phyloP scores from a whole-genome alignment of 805 yeast genomes.

The Candida silvicultrix region DNA sequence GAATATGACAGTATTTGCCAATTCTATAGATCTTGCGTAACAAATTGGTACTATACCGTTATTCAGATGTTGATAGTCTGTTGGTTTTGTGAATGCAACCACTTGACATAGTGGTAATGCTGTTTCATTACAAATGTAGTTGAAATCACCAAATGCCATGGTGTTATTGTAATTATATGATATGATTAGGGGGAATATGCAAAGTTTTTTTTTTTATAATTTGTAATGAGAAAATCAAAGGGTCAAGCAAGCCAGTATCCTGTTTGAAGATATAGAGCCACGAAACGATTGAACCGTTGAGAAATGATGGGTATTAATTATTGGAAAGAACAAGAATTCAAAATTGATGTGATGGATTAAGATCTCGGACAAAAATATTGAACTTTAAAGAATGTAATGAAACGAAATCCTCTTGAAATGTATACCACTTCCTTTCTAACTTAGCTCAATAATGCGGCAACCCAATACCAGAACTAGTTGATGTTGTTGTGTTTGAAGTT shows the following conservation, averaged over 20 bases:
- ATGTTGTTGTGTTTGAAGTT: background rate
- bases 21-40: slow-evolving; percentile 77
- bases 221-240: no score
- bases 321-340: no score
- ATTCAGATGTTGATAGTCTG: slow-evolving; percentile 25
- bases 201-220: no score
- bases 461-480: background rate
- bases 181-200: no score
- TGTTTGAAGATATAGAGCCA: no score
- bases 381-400: background rate
- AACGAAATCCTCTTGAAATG: no score
- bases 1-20: slow-evolving; percentile 89
- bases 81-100: slow-evolving; percentile 42
- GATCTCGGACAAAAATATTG: background rate
- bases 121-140: slow-evolving; percentile 51
- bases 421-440: no score
- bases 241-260: no score
- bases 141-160: slow-evolving; percentile 68
- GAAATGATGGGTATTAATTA: no score
- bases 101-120: slow-evolving; percentile 80
- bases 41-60: slow-evolving; percentile 71
- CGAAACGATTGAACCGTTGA: no score
- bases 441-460: no score
- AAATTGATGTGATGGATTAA: no score
- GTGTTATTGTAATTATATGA: background rate